Conservation (phyloP, 495 filamentous ascomycete genomes). For the Paragyromitra xinjiangensis region DNA sequence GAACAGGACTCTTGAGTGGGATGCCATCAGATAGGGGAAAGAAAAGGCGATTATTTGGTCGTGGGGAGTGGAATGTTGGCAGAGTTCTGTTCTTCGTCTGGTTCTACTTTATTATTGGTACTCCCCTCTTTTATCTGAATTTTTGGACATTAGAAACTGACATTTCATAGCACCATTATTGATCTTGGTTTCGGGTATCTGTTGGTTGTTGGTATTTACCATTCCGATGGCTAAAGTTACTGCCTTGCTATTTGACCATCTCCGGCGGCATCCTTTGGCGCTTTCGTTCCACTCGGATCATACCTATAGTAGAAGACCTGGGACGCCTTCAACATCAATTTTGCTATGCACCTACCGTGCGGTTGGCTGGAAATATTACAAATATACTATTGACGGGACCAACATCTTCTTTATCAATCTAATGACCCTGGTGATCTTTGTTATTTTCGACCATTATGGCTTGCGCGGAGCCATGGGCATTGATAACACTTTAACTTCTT, state of each 20-base stretch:
- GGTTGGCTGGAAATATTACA: slow-evolving; percentile 95
- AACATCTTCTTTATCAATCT: slow-evolving; percentile 99
- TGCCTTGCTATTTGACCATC: slow-evolving; percentile 85
- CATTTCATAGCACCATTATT: slow-evolving; percentile 73
- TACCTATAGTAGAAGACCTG: slow-evolving; percentile 72
- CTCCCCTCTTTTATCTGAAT: background rate
- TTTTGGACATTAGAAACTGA: slow-evolving; percentile 18
- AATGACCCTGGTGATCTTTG: slow-evolving; percentile 86
- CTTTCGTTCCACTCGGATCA: slow-evolving; percentile 90
- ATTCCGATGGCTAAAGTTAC: slow-evolving; percentile 99
- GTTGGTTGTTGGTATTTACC: slow-evolving; percentile 96
- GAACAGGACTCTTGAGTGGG: slow-evolving; percentile 57
- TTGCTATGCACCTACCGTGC: slow-evolving; percentile 97
- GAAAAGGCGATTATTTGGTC: slow-evolving; percentile 91
- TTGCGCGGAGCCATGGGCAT: slow-evolving; percentile 73
- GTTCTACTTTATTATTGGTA: slow-evolving; percentile 86
- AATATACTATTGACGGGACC: slow-evolving; percentile 97
- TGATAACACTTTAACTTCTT: slow-evolving; percentile 72
- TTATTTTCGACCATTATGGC: slow-evolving; percentile 89
- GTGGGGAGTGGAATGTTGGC: slow-evolving; percentile 93
- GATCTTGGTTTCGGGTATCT: slow-evolving; percentile 83
- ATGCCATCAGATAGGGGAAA: slow-evolving; percentile 63
- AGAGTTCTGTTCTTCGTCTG: slow-evolving; percentile 95
- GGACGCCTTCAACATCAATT: slow-evolving; percentile 80
- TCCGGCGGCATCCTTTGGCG: slow-evolving; percentile 90